Evolutionary conservation across 495 filamentous ascomycete species (phyloP).

Genomic region (Aspergillus biplanus): DNA sequence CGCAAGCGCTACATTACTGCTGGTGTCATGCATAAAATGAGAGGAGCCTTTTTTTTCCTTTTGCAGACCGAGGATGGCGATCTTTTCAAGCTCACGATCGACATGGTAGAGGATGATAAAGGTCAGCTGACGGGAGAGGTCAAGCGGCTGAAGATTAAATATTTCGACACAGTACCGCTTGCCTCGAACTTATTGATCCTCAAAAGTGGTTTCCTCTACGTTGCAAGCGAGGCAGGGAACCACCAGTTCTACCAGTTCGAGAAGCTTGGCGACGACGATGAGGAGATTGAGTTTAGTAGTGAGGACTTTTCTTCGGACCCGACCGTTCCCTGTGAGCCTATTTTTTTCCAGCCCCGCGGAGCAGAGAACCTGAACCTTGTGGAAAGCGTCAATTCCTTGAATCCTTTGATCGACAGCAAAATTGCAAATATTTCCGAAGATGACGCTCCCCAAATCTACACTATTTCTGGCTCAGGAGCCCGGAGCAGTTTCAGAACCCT

Average conservation of each 20-base stretch:
- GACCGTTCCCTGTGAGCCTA: slow-evolving; percentile 65
- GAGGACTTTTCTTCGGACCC: slow-evolving; percentile 79
- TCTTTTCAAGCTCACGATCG: slow-evolving; percentile 93
- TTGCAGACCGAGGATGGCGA: slow-evolving; percentile 96
- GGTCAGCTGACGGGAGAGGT: slow-evolving; percentile 82
- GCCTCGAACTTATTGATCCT: slow-evolving; percentile 86
- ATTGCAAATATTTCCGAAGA: slow-evolving; percentile 86
- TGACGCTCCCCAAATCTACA: slow-evolving; percentile 95
- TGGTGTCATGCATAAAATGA: slow-evolving; percentile 95
- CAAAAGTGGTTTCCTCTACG: slow-evolving; percentile 94
- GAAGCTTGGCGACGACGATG: slow-evolving; percentile 94
- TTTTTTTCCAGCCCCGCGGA: slow-evolving; percentile 81
- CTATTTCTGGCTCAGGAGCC: slow-evolving; percentile 84
- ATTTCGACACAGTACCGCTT: slow-evolving; percentile 94
- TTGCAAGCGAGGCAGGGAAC: slow-evolving; percentile 89
- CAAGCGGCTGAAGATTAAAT: slow-evolving; percentile 85
- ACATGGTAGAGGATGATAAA: slow-evolving; percentile 82
- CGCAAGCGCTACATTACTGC: slow-evolving; percentile 83
- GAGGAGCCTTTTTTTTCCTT: slow-evolving; percentile 97
- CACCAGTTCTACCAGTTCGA: slow-evolving; percentile 97
- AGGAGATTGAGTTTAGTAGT: slow-evolving; percentile 83
- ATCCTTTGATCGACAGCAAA: slow-evolving; percentile 87
- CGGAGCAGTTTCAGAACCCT: slow-evolving; percentile 87
- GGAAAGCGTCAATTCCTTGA: slow-evolving; percentile 85
- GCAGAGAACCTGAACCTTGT: slow-evolving; percentile 83